Evolutionary conservation across 2,329 filamentous ascomycete species (phyloP).

Genomic region (Alternaria dauci): DNA sequence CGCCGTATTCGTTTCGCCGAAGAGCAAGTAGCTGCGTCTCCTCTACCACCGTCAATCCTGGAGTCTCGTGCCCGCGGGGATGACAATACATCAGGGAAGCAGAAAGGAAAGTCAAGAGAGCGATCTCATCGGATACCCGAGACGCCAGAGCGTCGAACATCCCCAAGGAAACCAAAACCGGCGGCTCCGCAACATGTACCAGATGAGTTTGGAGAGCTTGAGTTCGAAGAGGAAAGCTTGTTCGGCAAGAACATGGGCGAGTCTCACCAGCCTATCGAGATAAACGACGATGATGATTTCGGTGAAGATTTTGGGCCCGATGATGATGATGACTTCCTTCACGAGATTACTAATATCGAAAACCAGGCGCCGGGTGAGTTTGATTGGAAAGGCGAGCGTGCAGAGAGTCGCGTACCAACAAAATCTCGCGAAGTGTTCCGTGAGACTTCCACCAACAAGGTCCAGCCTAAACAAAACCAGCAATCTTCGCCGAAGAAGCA

Average conservation of each 20-base stretch:
- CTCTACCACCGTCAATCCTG: conserved; percentile 21
- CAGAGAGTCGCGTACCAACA: conserved; percentile 22
- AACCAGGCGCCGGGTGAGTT: conserved; percentile 41
- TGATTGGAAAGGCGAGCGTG: conserved; percentile 42
- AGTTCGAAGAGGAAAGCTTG: conserved; percentile 35
- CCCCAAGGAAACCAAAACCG: conserved; percentile 17
- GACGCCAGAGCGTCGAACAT: conserved; percentile 32
- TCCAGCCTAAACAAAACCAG: conserved; percentile 24
- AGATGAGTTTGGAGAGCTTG: conserved; percentile 36
- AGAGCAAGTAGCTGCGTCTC: conserved; percentile 24
- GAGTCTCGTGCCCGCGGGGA: conserved; percentile 2
- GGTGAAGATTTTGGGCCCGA: conserved; percentile 42
- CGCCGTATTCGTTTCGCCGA: conserved; percentile 39
- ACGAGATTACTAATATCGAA: conserved; percentile 55
- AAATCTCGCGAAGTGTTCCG: conserved; percentile 38
- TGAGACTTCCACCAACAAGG: conserved; percentile 40
- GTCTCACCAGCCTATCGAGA: conserved; percentile 16
- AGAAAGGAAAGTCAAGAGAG: conserved; percentile 16
- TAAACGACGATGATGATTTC: conserved; percentile 23
- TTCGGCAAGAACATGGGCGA: conserved; percentile 26
- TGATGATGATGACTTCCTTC: conserved; percentile 48
- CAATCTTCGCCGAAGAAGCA: conserved; percentile 42
- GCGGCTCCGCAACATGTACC: conserved; percentile 12
- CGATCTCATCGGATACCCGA: conserved; percentile 33
- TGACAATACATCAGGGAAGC: background rate